Base-by-base conservation (phyloP, 768 basidiomycete genomes). In the Mycena albidolilacea region DNA sequence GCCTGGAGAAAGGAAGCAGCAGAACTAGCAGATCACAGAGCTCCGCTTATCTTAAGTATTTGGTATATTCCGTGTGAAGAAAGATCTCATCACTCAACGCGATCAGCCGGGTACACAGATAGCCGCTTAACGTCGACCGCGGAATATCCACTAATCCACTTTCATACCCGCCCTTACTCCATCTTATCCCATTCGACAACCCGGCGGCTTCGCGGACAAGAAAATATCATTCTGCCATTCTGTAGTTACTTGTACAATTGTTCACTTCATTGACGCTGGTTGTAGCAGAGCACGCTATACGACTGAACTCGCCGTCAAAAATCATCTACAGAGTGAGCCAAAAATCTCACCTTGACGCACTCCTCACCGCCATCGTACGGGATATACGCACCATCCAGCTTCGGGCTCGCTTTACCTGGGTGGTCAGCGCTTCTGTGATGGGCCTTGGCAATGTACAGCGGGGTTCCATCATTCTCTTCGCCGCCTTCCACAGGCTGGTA, bases 401-500 rank as follows among this genome's bases (percentile, higher is more conserved):
- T 85, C 77, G 86, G 84, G 75, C 88, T 87, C 39, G 85, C 86
- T 80, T 93, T 94, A n/a, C 92, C 93, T 7, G 92, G 91, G 78
- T 90, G 87, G 43, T 86, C 83, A 10, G 84, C 86, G 23, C 82
- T 84, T 14, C 88, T 82, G 81, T 91, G 78, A 12, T 84, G 82
- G 4, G 91, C 93, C 76, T 89, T 87, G 7, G 88, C 90, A 68
- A 95, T 84, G 79, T 88, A 93, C 19, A 93, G 82, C 8, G 83
- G 85, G 1, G 86, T 83, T n/a, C 91, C 92, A 69, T 91, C 86
- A 15, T 85, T 82, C 78, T 94, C 93, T 38, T 80, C 84, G 3
- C 93, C 93, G 61, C 90, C 93, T 71, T 93, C 91, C 44, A 95
- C 91, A 0, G 91, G 92, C 6, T 72, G 80, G 59, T 81, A 81